These are phyloP conservation scores for Lepidium didymum DNA, from an alignment of 345 rosid genomes.

Conservation along the genomic window DNA sequence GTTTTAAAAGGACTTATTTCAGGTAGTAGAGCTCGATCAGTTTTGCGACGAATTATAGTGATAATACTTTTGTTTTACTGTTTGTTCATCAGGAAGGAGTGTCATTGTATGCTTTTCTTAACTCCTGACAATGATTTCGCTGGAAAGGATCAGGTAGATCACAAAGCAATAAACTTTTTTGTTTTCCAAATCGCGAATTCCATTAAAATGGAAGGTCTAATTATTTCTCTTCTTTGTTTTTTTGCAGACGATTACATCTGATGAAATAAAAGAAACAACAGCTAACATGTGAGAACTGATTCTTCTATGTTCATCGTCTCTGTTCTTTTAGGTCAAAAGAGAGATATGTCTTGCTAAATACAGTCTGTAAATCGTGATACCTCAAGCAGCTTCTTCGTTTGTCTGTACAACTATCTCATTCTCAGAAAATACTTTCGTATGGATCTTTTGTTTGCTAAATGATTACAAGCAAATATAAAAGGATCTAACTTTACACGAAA, in stretches of 20 bases:
- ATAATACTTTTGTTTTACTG: neutral
- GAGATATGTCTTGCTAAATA: neutral
- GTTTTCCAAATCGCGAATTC: too few species aligned
- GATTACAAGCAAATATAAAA: neutral
- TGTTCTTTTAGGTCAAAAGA: neutral
- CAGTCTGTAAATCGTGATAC: slow-evolving; percentile 25
- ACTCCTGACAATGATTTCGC: slow-evolving; percentile 96
- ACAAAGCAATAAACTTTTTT: neutral
- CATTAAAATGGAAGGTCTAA: neutral
- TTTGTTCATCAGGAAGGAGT: slow-evolving; percentile 72
- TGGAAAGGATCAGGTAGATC: slow-evolving; percentile 77
- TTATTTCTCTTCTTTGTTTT: slow-evolving; percentile 1
- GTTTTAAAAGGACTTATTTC: neutral
- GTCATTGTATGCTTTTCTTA: slow-evolving; percentile 99
- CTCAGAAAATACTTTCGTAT: neutral
- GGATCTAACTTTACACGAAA: neutral
- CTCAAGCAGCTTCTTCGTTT: slow-evolving; percentile 5
- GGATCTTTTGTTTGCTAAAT: slow-evolving; percentile 9
- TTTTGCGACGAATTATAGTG: neutral
- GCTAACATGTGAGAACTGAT: slow-evolving; percentile 43
- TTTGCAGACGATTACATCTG: slow-evolving; percentile 60
- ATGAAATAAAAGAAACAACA: slow-evolving; percentile 72
- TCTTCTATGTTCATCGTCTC: neutral
- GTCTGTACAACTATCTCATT: slow-evolving; percentile 18
- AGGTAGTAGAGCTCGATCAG: neutral